Evolutionary conservation across 169 alveolate species (phyloP), one percentile per base, ranked within the genome.

Genomic region (Eimeria maxima): DNA sequence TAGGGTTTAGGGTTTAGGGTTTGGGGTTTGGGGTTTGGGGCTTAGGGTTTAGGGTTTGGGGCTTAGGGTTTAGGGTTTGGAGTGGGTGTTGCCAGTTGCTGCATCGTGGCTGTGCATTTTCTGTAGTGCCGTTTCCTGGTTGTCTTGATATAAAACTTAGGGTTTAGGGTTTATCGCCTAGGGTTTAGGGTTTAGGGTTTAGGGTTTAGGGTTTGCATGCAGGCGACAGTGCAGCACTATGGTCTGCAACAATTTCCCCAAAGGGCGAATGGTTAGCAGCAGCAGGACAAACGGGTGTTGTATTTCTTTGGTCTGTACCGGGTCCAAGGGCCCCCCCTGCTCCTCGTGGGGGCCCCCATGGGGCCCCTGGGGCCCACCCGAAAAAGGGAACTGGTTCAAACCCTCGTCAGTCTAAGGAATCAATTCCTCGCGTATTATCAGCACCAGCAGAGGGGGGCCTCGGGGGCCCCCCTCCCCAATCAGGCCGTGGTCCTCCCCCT

Each of bases 261-360:
- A 78, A 76, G 7, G 95, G 95, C 33, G 95, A 90, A 44, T 90
- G 95, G 95, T 87, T 90, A 16, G 95, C 95, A 38, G 95, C 89
- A n/a, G 95, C 90, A 29, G 95, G 95, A 1, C 95, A 90, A 69
- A 90, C 95, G 22, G 95, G 95, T 2, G 95, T 90, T 29, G 83
- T 90, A 3, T 90, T 78, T 20, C 76, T 90, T 3, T 90, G 95
- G 95, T 55, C 89, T 2, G 95, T 90, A 0, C 95, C 95, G 53
- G 60, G 74, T 33, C 89, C 94, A 10, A 50, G 93, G 44, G 78
- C 27, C 14, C 78, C 76, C 29, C 74, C 57, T 13, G 73, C 44
- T 45, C 88, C 60, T 27, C 29, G 50, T 5, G 27, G 60, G 60
- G 88, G 88, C 88, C 88, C 57, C 60, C 88, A 7, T 44, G 50